A percentile compares a stretch with the other conserved stretches of the same genome.
phyloP scores from a whole-genome alignment of 805 yeast species.

The Wickerhamiella australiensis region DNA sequence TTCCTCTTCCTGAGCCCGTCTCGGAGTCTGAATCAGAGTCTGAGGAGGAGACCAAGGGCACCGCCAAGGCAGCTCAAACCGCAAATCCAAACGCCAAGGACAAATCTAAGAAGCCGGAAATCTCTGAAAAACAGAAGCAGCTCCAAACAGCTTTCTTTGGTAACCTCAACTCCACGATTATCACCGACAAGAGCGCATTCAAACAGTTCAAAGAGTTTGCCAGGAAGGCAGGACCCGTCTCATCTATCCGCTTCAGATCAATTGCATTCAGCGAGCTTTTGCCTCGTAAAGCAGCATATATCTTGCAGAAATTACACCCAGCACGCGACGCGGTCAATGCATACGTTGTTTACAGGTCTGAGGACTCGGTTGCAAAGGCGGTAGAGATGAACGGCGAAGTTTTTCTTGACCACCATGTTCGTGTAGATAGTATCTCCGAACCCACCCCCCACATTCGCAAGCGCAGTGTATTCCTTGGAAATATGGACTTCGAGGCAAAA shows the following conservation, averaged over 20 bases:
- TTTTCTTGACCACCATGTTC: slow-evolving; percentile 60
- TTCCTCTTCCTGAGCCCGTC: background rate
- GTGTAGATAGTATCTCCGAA: slow-evolving; percentile 89
- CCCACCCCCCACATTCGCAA: slow-evolving; percentile 78
- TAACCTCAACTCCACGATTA: slow-evolving; percentile 55
- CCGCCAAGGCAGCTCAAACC: slow-evolving; percentile 26
- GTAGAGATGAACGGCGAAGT: slow-evolving; percentile 50
- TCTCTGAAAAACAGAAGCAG: slow-evolving; percentile 63
- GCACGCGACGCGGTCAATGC: slow-evolving; percentile 76
- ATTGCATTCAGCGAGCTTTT: slow-evolving; percentile 76
- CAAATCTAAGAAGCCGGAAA: slow-evolving; percentile 17
- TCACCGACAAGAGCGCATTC: slow-evolving; percentile 48
- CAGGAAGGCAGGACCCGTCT: slow-evolving; percentile 38
- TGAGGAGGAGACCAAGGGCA: background rate
- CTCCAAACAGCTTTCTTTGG: slow-evolving; percentile 81
- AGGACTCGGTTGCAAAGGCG: slow-evolving; percentile 35
- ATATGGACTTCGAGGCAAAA: slow-evolving; percentile 79
- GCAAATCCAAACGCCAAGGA: slow-evolving; percentile 21
- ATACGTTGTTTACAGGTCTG: slow-evolving; percentile 60
- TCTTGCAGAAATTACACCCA: slow-evolving; percentile 62
- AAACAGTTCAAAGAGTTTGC: slow-evolving; percentile 59
- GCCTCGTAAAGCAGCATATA: slow-evolving; percentile 87
- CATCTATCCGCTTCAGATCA: slow-evolving; percentile 81
- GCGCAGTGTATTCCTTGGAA: slow-evolving; percentile 82
- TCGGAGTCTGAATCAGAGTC: background rate